Conservation (phyloP, 257 asterid genomes). For the Marsdenia floribunda region DNA sequence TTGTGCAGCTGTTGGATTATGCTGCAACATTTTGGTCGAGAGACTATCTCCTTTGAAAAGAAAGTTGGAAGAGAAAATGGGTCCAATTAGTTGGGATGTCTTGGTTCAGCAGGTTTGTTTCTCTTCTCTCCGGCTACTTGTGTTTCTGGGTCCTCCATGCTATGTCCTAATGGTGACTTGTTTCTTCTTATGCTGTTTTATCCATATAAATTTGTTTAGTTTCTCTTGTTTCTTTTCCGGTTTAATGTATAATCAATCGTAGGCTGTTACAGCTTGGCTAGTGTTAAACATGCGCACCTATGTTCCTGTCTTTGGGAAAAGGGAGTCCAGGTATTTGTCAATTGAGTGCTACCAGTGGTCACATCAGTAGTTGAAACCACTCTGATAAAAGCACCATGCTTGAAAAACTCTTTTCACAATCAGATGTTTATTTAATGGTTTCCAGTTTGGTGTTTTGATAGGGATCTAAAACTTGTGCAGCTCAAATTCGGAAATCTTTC, state of each 20-base stretch:
- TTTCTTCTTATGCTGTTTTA: not conserved
- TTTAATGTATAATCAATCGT: too few relatives aligned
- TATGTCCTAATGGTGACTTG: too few relatives aligned
- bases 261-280: too few relatives aligned
- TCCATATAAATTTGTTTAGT: too few relatives aligned
- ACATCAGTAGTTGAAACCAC: not conserved
- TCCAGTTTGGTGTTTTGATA: not conserved
- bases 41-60: conserved; percentile 42
- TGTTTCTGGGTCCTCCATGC: not conserved
- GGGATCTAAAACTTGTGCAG: not conserved
- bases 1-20: conserved; percentile 64
- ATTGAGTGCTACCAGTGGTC: not conserved
- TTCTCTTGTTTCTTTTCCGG: too few relatives aligned
- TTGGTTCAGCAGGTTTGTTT: conserved; percentile 49
- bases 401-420: not conserved
- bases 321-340: not conserved
- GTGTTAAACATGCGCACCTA: too few relatives aligned
- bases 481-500: not conserved
- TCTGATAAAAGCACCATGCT: not conserved
- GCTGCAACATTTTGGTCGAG: conserved; percentile 62
- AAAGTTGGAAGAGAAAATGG: conserved; percentile 44
- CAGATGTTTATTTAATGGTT: not conserved
- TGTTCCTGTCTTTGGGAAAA: too few relatives aligned
- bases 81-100: conserved; percentile 46
- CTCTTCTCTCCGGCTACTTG: too few relatives aligned